Evolutionary conservation across 164 flowering plant genomes (phyloP).

Genomic region (Aristolochia californica): DNA sequence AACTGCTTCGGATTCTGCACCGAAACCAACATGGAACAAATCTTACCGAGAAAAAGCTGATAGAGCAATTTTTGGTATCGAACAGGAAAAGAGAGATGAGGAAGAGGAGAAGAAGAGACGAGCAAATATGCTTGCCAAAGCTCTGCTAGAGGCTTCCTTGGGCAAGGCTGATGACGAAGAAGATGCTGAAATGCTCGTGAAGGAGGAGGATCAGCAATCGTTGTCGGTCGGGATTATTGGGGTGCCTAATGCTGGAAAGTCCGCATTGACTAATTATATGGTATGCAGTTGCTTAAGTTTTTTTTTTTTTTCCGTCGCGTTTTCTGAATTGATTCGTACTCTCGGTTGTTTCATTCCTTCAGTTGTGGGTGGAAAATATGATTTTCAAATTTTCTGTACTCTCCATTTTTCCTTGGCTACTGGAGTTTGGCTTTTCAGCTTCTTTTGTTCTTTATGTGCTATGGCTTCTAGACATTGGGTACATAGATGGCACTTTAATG

Average conservation of each 20-base stretch:
- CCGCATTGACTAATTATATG: slow-evolving; percentile 79
- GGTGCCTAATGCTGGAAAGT: slow-evolving; percentile 96
- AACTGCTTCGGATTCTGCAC: background rate
- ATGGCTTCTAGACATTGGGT: no score
- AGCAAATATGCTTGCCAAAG: slow-evolving; percentile 39
- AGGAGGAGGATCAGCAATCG: slow-evolving; percentile 84
- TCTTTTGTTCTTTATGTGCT: background rate
- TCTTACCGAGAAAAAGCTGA: slow-evolving; percentile 49
- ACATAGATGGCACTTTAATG: no score
- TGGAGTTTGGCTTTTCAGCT: background rate
- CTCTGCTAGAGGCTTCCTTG: slow-evolving; percentile 54
- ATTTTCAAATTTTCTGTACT: background rate
- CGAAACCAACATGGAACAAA: slow-evolving; percentile 48
- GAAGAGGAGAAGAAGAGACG: slow-evolving; percentile 23
- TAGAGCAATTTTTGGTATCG: slow-evolving; percentile 28
- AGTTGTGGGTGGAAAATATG: no score
- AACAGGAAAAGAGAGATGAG: slow-evolving; percentile 13
- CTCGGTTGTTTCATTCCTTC: background rate
- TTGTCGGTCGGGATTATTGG: slow-evolving; percentile 90
- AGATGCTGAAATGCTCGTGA: slow-evolving; percentile 28
- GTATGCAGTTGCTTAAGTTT: slow-evolving; percentile 23
- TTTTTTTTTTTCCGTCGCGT: background rate
- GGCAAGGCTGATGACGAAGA: slow-evolving; percentile 37
- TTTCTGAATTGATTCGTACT: background rate
- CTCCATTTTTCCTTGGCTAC: background rate